Evolutionary conservation across 2,329 filamentous ascomycete genomes (phyloP).

Genomic region (Fusarium siculi): DNA sequence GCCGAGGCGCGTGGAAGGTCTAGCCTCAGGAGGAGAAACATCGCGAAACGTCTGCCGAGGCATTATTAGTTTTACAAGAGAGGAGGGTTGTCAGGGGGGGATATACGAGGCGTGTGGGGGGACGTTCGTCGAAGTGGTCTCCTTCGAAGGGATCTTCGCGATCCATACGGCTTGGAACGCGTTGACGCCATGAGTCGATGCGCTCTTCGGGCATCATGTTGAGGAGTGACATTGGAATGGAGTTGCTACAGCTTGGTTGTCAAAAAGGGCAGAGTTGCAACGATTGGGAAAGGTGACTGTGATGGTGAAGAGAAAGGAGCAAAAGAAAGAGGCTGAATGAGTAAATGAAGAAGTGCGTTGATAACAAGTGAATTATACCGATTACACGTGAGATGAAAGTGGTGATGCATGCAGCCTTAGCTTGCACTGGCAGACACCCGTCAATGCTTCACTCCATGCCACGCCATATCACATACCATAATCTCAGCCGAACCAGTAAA

Average conservation of each 20-base stretch:
- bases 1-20: constrained; percentile 43
- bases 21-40: constrained; percentile 21
- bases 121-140: constrained; percentile 48
- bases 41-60: constrained; percentile 41
- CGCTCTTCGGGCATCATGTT: constrained; percentile 24
- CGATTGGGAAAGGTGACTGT: neutral
- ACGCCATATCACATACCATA: rapidly evolving
- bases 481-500: neutral
- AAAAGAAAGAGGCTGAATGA: neutral
- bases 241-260: neutral
- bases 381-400: neutral
- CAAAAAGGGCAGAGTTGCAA: neutral
- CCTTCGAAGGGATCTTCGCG: constrained; percentile 50
- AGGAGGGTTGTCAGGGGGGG: rapidly evolving
- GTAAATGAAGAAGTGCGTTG: too few relatives aligned
- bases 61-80: neutral
- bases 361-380: too few relatives aligned
- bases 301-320: neutral
- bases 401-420: neutral
- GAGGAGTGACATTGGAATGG: constrained; percentile 3
- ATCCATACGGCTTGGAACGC: constrained; percentile 50
- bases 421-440: constrained; percentile 28
- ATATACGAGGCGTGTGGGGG: constrained; percentile 46
- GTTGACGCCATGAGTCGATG: constrained; percentile 50
- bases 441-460: neutral